Evolutionary conservation across 352 stramenopile genomes (phyloP).

Genomic region (Pythium folliculosum): DNA sequence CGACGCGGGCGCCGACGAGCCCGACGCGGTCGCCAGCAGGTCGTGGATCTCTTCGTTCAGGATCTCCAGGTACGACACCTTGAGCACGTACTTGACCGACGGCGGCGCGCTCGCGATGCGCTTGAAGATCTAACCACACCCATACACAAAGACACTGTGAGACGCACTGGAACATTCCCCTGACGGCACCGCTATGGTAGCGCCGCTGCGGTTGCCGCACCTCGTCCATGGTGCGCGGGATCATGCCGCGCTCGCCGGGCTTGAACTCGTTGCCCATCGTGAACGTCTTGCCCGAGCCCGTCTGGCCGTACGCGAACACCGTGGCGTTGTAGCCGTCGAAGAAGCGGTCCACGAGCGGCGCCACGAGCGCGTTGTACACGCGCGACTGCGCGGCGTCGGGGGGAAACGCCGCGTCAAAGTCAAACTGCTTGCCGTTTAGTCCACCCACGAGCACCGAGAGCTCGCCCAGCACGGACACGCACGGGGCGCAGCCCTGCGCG

Average conservation of each 20-base stretch:
- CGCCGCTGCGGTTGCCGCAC: slow-evolving; percentile 25
- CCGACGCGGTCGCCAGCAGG: slow-evolving; percentile 60
- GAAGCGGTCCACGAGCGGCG: slow-evolving; percentile 76
- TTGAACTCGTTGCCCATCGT: slow-evolving; percentile 93
- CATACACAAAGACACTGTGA: not conserved
- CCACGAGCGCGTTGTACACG: slow-evolving; percentile 60
- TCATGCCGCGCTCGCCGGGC: slow-evolving; percentile 62
- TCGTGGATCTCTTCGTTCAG: slow-evolving; percentile 98
- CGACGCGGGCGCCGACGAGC: slow-evolving; percentile 15
- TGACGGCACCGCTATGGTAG: not conserved
- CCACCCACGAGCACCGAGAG: slow-evolving; percentile 36
- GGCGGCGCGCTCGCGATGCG: slow-evolving; percentile 26
- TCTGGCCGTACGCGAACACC: slow-evolving; percentile 95
- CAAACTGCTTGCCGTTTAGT: slow-evolving; percentile 48
- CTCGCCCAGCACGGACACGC: slow-evolving; percentile 28
- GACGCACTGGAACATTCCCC: not conserved
- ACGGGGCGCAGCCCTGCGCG: slow-evolving; percentile 43
- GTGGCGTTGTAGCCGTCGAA: slow-evolving; percentile 96
- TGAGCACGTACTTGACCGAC: slow-evolving; percentile 46
- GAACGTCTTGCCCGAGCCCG: slow-evolving; percentile 88
- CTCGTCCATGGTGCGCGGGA: slow-evolving; percentile 78
- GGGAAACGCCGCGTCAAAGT: slow-evolving; percentile 83
- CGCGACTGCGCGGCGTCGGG: slow-evolving; percentile 36
- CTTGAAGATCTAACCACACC: slow-evolving; percentile 47
- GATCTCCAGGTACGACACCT: slow-evolving; percentile 89